Conservation (phyloP, 73 alveolate species). For the Uronychia setigera region DNA sequence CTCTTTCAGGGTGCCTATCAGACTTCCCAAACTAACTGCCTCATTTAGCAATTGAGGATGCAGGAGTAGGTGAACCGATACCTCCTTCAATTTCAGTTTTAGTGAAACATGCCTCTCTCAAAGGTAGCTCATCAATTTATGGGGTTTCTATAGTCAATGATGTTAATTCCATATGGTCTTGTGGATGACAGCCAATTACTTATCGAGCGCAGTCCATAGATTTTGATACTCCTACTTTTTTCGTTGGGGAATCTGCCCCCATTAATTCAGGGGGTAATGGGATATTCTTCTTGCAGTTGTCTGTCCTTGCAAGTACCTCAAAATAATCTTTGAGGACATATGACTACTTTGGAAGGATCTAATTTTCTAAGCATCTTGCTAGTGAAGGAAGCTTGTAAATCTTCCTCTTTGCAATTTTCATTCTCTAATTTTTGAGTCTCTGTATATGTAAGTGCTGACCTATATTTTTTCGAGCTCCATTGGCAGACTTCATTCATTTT, state of each 20-base stretch:
- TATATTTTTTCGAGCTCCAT: neutral
- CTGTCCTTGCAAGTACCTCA: neutral
- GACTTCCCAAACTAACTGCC: neutral
- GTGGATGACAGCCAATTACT: neutral
- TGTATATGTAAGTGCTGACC: neutral
- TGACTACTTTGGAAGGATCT: neutral
- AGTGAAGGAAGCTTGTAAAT: neutral
- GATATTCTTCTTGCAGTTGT: neutral
- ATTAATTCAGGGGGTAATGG: neutral
- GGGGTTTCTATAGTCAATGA: neutral
- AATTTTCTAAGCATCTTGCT: neutral
- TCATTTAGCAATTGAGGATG: neutral
- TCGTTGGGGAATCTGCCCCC: neutral
- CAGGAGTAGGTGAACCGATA: neutral
- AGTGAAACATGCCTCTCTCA: slow-evolving; percentile 1
- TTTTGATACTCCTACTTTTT: neutral
- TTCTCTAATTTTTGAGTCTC: neutral
- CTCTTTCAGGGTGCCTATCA: neutral
- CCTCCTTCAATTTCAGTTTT: neutral
- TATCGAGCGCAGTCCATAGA: no score
- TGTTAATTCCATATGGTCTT: neutral
- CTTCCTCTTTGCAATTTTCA: neutral
- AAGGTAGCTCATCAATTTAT: neutral
- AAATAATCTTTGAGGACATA: neutral
- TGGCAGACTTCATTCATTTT: neutral